Base-by-base conservation (phyloP, 75 land plant genomes). In the Cryptomeria japonica region DNA sequence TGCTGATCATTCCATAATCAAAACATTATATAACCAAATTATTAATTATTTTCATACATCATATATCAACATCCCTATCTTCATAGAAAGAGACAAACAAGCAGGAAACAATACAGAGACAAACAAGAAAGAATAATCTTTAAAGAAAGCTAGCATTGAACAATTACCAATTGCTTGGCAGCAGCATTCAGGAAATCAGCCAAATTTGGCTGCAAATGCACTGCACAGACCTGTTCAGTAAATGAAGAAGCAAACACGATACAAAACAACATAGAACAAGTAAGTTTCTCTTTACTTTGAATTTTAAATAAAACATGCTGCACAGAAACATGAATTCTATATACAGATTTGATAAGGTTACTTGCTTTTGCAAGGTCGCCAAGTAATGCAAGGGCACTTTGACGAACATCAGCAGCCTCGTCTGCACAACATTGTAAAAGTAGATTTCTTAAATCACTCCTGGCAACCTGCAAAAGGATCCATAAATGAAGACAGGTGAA, bases 351-450 rank as follows among this genome's bases (percentile, higher is more conserved):
- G 47, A 34, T n/a, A 41, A 55, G 18, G 37, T 85, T 80, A 87
- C 90, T 90, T 90, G 97, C 99, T 89, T 94, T 97, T 79, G 97
- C 96, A 89, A 98, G 96, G 86, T 98, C 99, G 4, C 99, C 99
- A 87, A 98, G 95, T 78, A 98, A 92, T n/a, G 99, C 99, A 93
- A 98, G 94, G 13, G 99, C 99, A 95, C 99, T 98, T 86, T 98
- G 99, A 16, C 97, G 93, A 39, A 98, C 95, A 94, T 98, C 99
- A 87, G 94, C 84, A 58, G 96, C 95, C 85, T 94, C 99, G 93
- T 98, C 99, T 91, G 92, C 92, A 80, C 99, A 98, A 84, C 99
- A 98, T 87, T 96, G 97, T 32, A 98, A 68, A 77, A 98, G 94
- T 53, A 97, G 80, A 70, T 97, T 97, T 87, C 93, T 92, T 87